Base-by-base conservation (phyloP, 129 eudicot genomes). In the Escallonia rubra region DNA sequence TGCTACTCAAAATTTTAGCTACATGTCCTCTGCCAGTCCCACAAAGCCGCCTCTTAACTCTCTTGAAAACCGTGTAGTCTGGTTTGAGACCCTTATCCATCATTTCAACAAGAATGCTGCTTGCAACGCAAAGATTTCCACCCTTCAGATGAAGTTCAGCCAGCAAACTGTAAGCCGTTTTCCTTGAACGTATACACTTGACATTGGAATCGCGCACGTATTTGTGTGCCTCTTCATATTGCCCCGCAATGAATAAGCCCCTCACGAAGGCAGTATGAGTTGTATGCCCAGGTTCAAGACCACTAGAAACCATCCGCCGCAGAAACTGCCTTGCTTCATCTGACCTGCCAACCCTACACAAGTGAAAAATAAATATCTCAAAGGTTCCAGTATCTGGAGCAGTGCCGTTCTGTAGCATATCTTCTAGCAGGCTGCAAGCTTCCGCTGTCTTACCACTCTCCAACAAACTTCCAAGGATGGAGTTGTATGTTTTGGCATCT, bases 61-160 rank as follows among this genome's bases (percentile, higher is more conserved):
- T 80, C 12, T 66, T 43, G 43, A 64, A 91, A 70, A 54, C 60
- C 49, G 46, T 49, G 77, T 43, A 75, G 45, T 85, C 69, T 12
- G 97, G 97, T 74, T 76, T 85, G 12, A 87, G 34, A 69, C 84
- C 83, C 73, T 78, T 87, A 50, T 81, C 90, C 89, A 87, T 82
- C 97, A 91, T 87, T 68, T 87, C 93, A 68, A 73, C 9, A 61
- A 91, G 75, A 72, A 79, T 75, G 51, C 74, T 73, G 15, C 41
- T 59, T 41, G 96, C 93, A 78, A 55, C 69, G 42, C 71, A 66
- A 43, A 81, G 44, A 67, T 83, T 72, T 49, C 97, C 96, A 14
- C 81, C 76, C 44, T 60, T 65, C 43, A 54, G 75, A 62, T 87
- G 83, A 65, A 85, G 83, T 41, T 80, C 70, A 3, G 85, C 96